Evolutionary conservation across 495 filamentous ascomycete species (phyloP).

Genomic region (Pseudotulostoma volvatum): DNA sequence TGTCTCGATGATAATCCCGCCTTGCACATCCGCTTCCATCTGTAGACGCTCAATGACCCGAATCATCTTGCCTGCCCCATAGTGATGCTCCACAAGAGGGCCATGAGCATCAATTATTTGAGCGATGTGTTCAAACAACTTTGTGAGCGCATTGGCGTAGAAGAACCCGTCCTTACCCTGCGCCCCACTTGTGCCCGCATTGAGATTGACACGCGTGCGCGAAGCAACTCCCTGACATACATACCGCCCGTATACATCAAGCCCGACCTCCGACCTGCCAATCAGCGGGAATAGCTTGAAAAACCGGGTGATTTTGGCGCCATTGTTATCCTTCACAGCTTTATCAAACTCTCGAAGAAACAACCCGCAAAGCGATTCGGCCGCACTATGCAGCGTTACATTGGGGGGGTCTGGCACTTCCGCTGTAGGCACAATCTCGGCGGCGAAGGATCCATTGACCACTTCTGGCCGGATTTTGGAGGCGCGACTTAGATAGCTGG

Average conservation of each 20-base stretch:
- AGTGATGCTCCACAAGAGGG: conserved; percentile 78
- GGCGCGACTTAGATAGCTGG: conserved; percentile 72
- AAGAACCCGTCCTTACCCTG: conserved; percentile 63
- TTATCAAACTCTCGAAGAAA: conserved; percentile 93
- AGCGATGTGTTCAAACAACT: conserved; percentile 92
- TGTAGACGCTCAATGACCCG: conserved; percentile 88
- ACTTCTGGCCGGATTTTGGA: conserved; percentile 63
- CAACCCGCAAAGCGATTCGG: conserved; percentile 71
- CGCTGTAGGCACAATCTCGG: conserved; percentile 81
- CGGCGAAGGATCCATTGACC: conserved; percentile 72
- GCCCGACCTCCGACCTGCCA: conserved; percentile 69
- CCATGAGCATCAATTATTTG: conserved; percentile 89
- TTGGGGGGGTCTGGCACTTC: conserved; percentile 86
- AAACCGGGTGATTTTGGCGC: conserved; percentile 78
- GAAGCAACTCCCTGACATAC: conserved; percentile 85
- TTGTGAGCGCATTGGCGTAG: conserved; percentile 80
- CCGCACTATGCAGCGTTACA: conserved; percentile 71
- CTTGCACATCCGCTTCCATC: conserved; percentile 87
- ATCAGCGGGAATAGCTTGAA: conserved; percentile 97
- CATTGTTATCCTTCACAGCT: conserved; percentile 70
- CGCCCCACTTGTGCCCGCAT: conserved; percentile 37
- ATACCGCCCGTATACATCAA: conserved; percentile 90
- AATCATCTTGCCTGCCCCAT: conserved; percentile 83
- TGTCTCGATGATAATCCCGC: conserved; percentile 90
- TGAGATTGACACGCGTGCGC: conserved; percentile 65